Base-by-base conservation (phyloP, 2,329 filamentous ascomycete species). In the Neophaeococcomyces mojaviensis region DNA sequence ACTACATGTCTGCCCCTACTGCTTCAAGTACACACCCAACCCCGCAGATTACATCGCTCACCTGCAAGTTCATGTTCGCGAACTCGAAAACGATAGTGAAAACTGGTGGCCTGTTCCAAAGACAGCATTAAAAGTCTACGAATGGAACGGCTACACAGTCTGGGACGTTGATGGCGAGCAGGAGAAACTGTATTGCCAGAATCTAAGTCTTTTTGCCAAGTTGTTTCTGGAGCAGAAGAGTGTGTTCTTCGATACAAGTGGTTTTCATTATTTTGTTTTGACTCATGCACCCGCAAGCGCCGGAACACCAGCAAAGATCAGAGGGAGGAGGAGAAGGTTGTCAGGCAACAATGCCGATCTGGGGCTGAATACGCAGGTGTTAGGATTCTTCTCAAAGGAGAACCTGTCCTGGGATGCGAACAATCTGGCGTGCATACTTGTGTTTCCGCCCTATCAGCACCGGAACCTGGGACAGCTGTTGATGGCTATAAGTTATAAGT, bases 391-490 rank as follows among this genome's bases (percentile, higher is more conserved):
- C 70, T 94, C 86, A 53, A 97, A 98, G 63, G 92, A 98, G 66
- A 97, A 97, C 64, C 85, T 96, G 73, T 95, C 88, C 3, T 98
- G 92, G 90, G 92, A 98, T 60, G 89, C 90, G 59, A 97, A 98
- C 66, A 98, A 97, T 55, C 76, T 98, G 4, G 92, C 92, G 1
- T 98, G 92, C 62, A 98, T 98, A 56, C 74, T 97, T 5, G 78
- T 97, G 13, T 97, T 97, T 60, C 92, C 92, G 1, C 92, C 92
- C 0, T 97, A 90, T 81, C 90, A 97, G 66, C 82, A 85, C 52
- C 88, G 88, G 54, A 88, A 90, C 1, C 76, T 97, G 0, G 92
- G 92, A 0, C 81, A 87, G 42, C 70, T 97, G 41, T 74, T 98
- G 26, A 97, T 98, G 80, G 88, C 87, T 4, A 80, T 92, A 2